phyloP scores from a whole-genome alignment of 2,329 filamentous ascomycete genomes.

The Aspergillus neoniger region DNA sequence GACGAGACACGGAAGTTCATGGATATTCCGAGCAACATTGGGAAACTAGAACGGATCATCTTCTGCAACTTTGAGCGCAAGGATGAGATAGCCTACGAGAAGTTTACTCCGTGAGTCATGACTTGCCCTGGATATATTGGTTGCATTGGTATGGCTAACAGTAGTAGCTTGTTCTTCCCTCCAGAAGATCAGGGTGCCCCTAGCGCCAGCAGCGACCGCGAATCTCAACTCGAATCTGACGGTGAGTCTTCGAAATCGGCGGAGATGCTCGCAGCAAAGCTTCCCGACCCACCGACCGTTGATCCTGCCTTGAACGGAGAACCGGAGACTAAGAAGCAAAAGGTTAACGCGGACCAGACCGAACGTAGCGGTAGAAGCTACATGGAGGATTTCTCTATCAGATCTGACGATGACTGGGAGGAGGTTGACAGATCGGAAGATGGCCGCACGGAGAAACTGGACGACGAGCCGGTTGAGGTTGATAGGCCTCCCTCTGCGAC shows the following conservation, averaged over 20 bases:
- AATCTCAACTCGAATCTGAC: slow-evolving; percentile 22
- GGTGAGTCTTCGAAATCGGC: slow-evolving; percentile 30
- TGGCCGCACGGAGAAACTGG: slow-evolving; percentile 28
- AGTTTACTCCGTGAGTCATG: slow-evolving; percentile 70
- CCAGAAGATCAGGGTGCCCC: slow-evolving; percentile 42
- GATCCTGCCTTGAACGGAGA: slow-evolving; percentile 49
- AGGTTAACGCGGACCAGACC: slow-evolving; percentile 29
- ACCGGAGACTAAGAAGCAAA: slow-evolving; percentile 52
- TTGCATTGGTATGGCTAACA: slow-evolving; percentile 8
- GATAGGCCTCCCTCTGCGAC: slow-evolving; percentile 31
- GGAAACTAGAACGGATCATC: slow-evolving; percentile 68
- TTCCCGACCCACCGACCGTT: slow-evolving; percentile 52
- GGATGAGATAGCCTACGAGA: slow-evolving; percentile 73
- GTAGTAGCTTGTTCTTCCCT: slow-evolving; percentile 52
- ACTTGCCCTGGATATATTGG: background rate
- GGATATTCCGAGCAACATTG: slow-evolving; percentile 41
- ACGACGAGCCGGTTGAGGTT: slow-evolving; percentile 39
- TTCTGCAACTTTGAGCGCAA: slow-evolving; percentile 83
- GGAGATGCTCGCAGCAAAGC: slow-evolving; percentile 41
- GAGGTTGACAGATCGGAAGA: slow-evolving; percentile 35
- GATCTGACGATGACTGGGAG: slow-evolving; percentile 41
- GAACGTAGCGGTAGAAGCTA: slow-evolving; percentile 5
- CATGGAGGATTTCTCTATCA: slow-evolving; percentile 11
- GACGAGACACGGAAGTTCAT: slow-evolving; percentile 60
- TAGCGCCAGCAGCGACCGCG: slow-evolving; percentile 4